Evolutionary conservation across 257 asterid species (phyloP), one percentile per base, ranked within the genome.

Genomic region (Solanum dulcamara): DNA sequence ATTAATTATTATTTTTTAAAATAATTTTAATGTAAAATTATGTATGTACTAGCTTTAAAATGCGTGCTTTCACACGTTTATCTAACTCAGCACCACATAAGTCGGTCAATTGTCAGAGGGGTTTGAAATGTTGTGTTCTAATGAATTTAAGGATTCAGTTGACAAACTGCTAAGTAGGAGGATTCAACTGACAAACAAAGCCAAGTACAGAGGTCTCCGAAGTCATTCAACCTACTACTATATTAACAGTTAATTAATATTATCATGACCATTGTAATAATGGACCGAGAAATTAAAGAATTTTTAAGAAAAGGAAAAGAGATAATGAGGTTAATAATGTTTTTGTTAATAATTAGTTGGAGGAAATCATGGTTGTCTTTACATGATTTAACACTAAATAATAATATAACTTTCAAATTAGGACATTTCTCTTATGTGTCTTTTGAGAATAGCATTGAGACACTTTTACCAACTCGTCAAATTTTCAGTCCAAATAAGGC

Each of bases 321-420:
- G 30, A 70, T 35, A 20, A 75, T 74, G n/a, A 24, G 81, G 81
- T 42, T 75, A n/a, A n/a, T 75, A 70, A 70, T 70, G 38, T 44
- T 87, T 38, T 9, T 88, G 28, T 72, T 44, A 86, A 82, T 83
- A 84, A 88, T 48, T 88, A 90, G 92, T 84, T 86, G 89, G 92
- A 86, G 90, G 89, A 93, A 89, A 89, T 88, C 89, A 87, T 92
- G 93, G 92, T 80, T 90, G 93, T 90, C 92, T 84, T 92, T 89
- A 67, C 66, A 85, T 86, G 28, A 89, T 90, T 86, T 75, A 81
- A 72, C 81, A 84, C 66, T 86, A 88, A 90, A 81, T 51, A 81
- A 90, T 84, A 18, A 17, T 30, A 48, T 89, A 85, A 81, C 84
- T 55, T 81, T 55, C 81, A 79, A 81, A 79, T 86, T 59, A 40